These are phyloP conservation scores for Macrotyloma uniflorum DNA, from an alignment of 306 rosid species.

Conservation along the genomic window DNA sequence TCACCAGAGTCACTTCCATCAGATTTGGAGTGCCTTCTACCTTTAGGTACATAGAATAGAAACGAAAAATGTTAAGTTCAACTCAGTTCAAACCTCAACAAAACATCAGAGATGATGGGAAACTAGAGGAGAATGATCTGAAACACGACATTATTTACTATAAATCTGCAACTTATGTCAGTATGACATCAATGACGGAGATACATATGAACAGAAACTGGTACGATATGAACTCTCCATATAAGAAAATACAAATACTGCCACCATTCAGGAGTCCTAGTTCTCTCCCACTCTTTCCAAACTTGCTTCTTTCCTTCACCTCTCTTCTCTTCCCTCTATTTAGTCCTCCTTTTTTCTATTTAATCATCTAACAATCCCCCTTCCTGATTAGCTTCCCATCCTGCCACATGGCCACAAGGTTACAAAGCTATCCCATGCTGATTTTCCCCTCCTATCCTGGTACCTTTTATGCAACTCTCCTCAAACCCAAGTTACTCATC, in stretches of 20 bases:
- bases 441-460: background rate
- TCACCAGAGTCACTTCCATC: constrained; percentile 73
- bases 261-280: background rate
- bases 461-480: background rate
- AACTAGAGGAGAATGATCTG: constrained; percentile 15
- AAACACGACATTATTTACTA: constrained; percentile 9
- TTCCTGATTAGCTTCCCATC: background rate
- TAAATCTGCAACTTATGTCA: background rate
- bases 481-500: background rate
- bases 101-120: background rate
- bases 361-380: background rate
- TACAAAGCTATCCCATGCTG: background rate
- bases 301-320: background rate
- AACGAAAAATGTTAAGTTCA: constrained; percentile 7
- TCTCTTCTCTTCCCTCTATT: background rate
- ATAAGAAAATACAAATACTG: background rate
- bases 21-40: constrained; percentile 67
- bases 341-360: background rate
- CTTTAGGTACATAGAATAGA: constrained; percentile 47
- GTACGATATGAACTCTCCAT: background rate
- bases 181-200: background rate
- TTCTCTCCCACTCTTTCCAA: background rate
- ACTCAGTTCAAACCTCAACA: constrained; percentile 7
- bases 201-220: background rate
- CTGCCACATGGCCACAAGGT: background rate